These are phyloP conservation scores for Solanum phureja DNA, from an alignment of 257 asterid genomes.

Conservation along the genomic window DNA sequence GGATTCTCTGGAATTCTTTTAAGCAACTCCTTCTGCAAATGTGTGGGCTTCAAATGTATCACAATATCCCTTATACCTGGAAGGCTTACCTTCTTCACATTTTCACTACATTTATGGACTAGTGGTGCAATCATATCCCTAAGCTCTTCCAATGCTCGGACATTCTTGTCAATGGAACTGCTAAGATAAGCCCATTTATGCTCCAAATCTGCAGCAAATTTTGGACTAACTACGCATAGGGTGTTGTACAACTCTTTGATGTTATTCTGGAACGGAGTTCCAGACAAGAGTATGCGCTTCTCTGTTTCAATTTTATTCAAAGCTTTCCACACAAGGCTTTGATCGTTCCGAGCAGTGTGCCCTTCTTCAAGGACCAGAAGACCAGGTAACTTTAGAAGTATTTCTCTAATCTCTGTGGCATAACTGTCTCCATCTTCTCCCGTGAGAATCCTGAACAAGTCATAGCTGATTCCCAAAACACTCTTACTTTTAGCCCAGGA, in stretches of 20 bases:
- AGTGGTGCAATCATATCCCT: slow-evolving; percentile 44
- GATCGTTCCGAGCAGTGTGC: slow-evolving; percentile 62
- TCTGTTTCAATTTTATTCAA: slow-evolving; percentile 34
- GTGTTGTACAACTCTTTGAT: slow-evolving; percentile 59
- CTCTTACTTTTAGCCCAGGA: slow-evolving; percentile 49
- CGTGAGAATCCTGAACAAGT: slow-evolving; percentile 39
- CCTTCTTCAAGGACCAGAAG: slow-evolving; percentile 73
- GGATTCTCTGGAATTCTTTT: background rate
- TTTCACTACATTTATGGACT: slow-evolving; percentile 54
- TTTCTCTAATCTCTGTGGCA: slow-evolving; percentile 15
- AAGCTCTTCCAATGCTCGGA: slow-evolving; percentile 25
- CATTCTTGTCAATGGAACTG: slow-evolving; percentile 17
- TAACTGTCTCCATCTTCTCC: slow-evolving; percentile 12
- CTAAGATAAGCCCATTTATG: slow-evolving; percentile 32
- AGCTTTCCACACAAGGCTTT: slow-evolving; percentile 47
- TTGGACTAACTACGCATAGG: slow-evolving; percentile 49
- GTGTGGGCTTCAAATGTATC: slow-evolving; percentile 42
- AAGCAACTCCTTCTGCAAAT: slow-evolving; percentile 30
- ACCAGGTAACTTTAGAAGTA: slow-evolving; percentile 49
- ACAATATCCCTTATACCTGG: slow-evolving; percentile 51
- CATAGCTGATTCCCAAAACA: slow-evolving; percentile 45
- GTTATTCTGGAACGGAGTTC: slow-evolving; percentile 81
- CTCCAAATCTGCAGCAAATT: slow-evolving; percentile 13
- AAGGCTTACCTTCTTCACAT: slow-evolving; percentile 40
- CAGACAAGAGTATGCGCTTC: slow-evolving; percentile 66